A percentile compares a stretch with the other conserved stretches of the same genome.
Evolutionary conservation across 2,329 filamentous ascomycete species (phyloP).

Genomic region (Pyrenochaeta sp.): DNA sequence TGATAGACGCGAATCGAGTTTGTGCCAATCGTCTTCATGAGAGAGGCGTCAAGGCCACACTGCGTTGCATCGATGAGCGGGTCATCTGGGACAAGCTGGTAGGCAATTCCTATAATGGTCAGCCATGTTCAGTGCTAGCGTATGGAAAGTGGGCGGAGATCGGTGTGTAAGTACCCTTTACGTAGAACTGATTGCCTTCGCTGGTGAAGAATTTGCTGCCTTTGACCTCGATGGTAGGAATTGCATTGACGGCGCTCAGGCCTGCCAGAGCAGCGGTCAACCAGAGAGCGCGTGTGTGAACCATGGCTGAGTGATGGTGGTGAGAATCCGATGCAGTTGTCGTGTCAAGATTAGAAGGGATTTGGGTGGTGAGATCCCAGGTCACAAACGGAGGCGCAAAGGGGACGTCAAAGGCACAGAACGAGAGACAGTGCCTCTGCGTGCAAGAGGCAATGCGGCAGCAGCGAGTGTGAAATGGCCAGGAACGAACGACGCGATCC

Average conservation of each 20-base stretch:
- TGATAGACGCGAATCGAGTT: slow-evolving; percentile 91
- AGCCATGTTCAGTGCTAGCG: slow-evolving; percentile 2
- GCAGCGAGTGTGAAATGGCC: too few relatives aligned
- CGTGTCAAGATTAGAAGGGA: too few relatives aligned
- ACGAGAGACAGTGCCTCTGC: too few relatives aligned
- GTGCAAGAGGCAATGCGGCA: too few relatives aligned
- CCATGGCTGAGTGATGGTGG: slow-evolving; percentile 7
- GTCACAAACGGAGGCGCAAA: too few relatives aligned
- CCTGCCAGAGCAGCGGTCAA: slow-evolving; percentile 31
- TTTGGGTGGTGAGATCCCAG: neutral
- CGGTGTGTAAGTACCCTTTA: slow-evolving; percentile 68
- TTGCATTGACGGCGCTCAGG: slow-evolving; percentile 51
- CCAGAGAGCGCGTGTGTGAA: slow-evolving; percentile 13
- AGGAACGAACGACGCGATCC: too few relatives aligned
- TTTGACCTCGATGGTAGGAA: slow-evolving; percentile 65
- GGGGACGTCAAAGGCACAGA: too few relatives aligned
- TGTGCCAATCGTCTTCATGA: slow-evolving; percentile 82
- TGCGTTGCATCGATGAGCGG: slow-evolving; percentile 78
- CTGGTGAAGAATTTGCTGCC: slow-evolving; percentile 87
- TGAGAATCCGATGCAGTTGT: neutral
- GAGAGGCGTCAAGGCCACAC: slow-evolving; percentile 74
- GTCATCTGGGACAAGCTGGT: slow-evolving; percentile 71
- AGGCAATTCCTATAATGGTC: slow-evolving; percentile 70
- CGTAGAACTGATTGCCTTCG: slow-evolving; percentile 81
- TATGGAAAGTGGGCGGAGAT: neutral